A percentile compares a stretch with the other conserved stretches of the same genome.
Evolutionary conservation across 2,329 filamentous ascomycete genomes (phyloP).

Genomic region (Nothopassalora personata): DNA sequence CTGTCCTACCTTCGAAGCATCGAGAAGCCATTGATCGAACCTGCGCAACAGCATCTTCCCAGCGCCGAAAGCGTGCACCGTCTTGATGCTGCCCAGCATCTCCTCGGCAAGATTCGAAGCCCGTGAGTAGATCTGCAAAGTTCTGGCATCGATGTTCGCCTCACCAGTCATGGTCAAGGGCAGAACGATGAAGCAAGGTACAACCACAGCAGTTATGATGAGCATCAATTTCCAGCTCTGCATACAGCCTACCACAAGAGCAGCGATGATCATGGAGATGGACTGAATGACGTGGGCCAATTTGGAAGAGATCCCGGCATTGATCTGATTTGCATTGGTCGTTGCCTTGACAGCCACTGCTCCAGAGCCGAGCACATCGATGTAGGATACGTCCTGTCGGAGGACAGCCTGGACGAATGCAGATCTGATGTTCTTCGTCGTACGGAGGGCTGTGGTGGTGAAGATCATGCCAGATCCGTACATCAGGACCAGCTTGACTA

Average conservation of each 20-base stretch:
- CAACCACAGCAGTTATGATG: slow-evolving; percentile 26
- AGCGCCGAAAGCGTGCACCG: slow-evolving; percentile 45
- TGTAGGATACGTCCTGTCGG: slow-evolving; percentile 58
- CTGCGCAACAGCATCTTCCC: slow-evolving; percentile 37
- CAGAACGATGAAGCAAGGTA: not conserved
- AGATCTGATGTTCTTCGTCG: slow-evolving; percentile 47
- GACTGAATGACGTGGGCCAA: slow-evolving; percentile 25
- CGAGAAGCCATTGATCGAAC: slow-evolving; percentile 39
- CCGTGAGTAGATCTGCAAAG: slow-evolving; percentile 30
- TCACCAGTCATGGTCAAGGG: no score
- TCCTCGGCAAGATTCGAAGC: slow-evolving; percentile 47
- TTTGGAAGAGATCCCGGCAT: slow-evolving; percentile 33
- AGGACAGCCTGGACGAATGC: slow-evolving; percentile 57
- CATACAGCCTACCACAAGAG: slow-evolving; percentile 26
- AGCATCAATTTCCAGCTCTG: slow-evolving; percentile 35
- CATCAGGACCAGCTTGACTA: slow-evolving; percentile 56
- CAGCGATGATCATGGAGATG: slow-evolving; percentile 9
- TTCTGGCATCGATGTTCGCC: no score
- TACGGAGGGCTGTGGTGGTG: slow-evolving; percentile 46
- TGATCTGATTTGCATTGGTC: slow-evolving; percentile 37
- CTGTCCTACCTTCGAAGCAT: not conserved
- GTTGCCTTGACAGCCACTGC: slow-evolving; percentile 58
- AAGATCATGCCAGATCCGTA: slow-evolving; percentile 45
- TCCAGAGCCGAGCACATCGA: slow-evolving; percentile 54
- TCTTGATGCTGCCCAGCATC: slow-evolving; percentile 43